Conservation (phyloP, 306 rosid genomes). For the Echinosophora koreensis region DNA sequence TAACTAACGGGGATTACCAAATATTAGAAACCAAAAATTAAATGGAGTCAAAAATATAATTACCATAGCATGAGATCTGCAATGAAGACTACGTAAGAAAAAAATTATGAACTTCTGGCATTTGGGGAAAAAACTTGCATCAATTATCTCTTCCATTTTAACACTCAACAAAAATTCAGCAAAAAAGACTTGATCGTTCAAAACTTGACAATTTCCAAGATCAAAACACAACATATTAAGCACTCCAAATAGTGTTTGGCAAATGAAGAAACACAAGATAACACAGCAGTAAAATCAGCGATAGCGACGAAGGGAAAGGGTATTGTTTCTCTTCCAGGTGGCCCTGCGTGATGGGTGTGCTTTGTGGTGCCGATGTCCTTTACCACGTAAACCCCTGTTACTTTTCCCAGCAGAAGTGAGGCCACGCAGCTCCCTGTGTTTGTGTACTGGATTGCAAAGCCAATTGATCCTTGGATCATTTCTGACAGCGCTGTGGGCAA, state of each 20-base stretch:
- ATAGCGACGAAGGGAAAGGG: conserved; percentile 82
- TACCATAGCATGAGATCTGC: not conserved
- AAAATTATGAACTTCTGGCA: not conserved
- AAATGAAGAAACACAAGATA: conserved; percentile 30
- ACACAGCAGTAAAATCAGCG: conserved; percentile 51
- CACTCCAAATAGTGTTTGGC: conserved; percentile 27
- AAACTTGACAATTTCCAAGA: conserved; percentile 32
- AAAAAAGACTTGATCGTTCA: not conserved
- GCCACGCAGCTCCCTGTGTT: conserved; percentile 87
- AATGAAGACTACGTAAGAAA: not conserved
- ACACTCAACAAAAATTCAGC: not conserved
- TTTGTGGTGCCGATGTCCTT: conserved; percentile 78
- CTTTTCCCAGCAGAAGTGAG: conserved; percentile 86
- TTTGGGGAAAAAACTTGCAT: not conserved
- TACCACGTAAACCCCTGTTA: conserved; percentile 80
- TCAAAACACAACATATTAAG: not conserved
- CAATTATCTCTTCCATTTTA: not conserved
- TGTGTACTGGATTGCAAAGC: conserved; percentile 82
- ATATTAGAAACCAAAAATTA: no score
- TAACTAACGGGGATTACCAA: no score
- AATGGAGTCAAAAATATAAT: no score
- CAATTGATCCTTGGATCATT: conserved; percentile 91
- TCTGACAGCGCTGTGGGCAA: conserved; percentile 75
- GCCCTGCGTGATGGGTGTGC: conserved; percentile 86
- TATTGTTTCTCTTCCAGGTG: conserved; percentile 90